Evolutionary conservation across 192 early-diverging fungal genomes (phyloP).

Genomic region (Haplosporangium gracile): DNA sequence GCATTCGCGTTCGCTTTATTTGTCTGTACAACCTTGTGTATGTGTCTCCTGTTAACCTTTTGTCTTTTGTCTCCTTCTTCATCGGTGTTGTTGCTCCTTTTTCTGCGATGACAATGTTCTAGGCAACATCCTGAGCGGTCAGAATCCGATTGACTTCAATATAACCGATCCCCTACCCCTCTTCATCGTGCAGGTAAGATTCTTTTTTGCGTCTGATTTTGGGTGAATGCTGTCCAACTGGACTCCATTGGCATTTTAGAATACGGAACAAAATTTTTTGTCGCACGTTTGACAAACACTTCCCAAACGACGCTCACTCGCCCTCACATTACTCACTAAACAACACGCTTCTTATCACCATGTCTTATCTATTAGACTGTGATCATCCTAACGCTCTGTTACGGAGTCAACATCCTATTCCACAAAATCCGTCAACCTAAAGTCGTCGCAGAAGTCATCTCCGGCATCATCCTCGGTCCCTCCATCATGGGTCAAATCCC

Average conservation of each 20-base stretch:
- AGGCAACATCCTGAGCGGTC: constrained; percentile 67
- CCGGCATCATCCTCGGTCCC: constrained; percentile 88
- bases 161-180: constrained; percentile 70
- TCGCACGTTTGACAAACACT: not conserved
- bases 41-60: not conserved
- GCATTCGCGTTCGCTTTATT: not conserved
- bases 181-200: constrained; percentile 78
- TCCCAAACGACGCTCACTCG: not conserved
- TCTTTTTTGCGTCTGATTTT: not conserved
- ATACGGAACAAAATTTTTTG: not conserved
- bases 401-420: constrained; percentile 74
- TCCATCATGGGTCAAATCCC: constrained; percentile 81
- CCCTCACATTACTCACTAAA: not conserved
- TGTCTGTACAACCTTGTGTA: not conserved
- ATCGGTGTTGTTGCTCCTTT: not conserved
- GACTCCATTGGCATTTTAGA: not conserved
- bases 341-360: not conserved
- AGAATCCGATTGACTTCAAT: constrained; percentile 70
- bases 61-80: not conserved
- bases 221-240: too few species aligned
- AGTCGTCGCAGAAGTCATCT: constrained; percentile 92
- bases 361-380: constrained; percentile 40
- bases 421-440: constrained; percentile 76
- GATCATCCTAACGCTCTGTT: constrained; percentile 80
- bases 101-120: not conserved